Base-by-base conservation (phyloP, 2,329 filamentous ascomycete species). In the Cladosporium sp. region DNA sequence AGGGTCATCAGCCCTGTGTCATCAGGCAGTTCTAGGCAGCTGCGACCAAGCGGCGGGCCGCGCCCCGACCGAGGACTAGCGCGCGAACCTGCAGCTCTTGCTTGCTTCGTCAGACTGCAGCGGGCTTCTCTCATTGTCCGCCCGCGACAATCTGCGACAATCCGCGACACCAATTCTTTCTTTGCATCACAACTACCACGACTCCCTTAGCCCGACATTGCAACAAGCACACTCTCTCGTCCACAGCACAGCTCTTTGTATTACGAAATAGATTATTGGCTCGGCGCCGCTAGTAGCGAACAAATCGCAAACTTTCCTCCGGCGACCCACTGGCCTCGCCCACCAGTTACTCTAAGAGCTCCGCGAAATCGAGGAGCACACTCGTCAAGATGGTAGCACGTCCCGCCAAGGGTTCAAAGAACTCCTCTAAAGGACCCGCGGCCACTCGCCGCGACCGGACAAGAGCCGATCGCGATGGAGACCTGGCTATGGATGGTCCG, bases 401-500 rank as follows among this genome's bases (percentile, higher is more conserved):
- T 20, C 48, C 47, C n/a, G 49, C 28, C 48, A 9, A 25, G 10
- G 55, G 56, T 37, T 57, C 62, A 17, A 45, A 58, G 44, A 55
- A 58, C 20, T 60, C 60, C 25, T 57, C 61, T 17, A 58, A 59
- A 19, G 63, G 61, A n/a, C 62, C 63, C 35, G 63, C 63, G 42
- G 58, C 60, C 37, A 34, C 45, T 13, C 54, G 61, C 17, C 58
- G 59, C 22, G 57, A 53, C 40, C 36, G 54, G 44, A 58, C 64
- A 48, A 61, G 62, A 48, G 62, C 56, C 54, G 83, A 86, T 67
- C 78, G 77, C 65, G 84, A 87, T 75, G 84, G 84, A 34, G 84
- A 87, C 68, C 69, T 86, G 59, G 74, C 78, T 44, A 87, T 86
- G 83, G 82, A 80, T 66, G 71, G 71, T 51, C 68, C 73, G 35